Conservation (phyloP, 192 early-diverging fungal species). For the Podila minutissima region DNA sequence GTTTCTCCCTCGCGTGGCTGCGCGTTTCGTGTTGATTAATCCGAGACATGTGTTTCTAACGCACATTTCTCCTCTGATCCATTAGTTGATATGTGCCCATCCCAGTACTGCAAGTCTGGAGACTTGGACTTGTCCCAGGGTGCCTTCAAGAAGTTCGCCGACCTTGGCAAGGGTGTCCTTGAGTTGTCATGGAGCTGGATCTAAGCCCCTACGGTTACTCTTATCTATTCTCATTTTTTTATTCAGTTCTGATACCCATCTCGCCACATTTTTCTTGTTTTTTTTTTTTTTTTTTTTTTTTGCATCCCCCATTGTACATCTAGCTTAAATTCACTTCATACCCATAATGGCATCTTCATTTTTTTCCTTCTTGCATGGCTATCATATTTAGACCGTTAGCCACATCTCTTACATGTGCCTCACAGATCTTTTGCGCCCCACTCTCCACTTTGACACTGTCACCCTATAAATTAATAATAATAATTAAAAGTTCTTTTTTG, state of each 20-base stretch:
- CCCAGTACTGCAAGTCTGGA: slow-evolving; percentile 29
- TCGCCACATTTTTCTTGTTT: background rate
- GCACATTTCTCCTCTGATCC: background rate
- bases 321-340: background rate
- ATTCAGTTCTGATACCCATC: background rate
- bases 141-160: slow-evolving; percentile 49
- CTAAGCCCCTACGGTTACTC: slow-evolving; percentile 1
- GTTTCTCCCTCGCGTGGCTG: background rate
- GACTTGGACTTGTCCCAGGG: slow-evolving; percentile 45
- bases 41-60: background rate
- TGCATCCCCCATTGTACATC: background rate
- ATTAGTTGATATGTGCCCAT: slow-evolving; percentile 43
- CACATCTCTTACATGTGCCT: too few species aligned
- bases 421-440: too few species aligned
- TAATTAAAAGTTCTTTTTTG: too few species aligned
- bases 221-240: background rate
- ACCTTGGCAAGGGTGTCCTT: slow-evolving; percentile 21
- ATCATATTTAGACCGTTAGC: too few species aligned
- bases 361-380: too few species aligned
- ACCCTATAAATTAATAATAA: too few species aligned
- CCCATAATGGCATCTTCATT: background rate
- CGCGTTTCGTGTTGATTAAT: background rate
- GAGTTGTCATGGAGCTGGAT: slow-evolving; percentile 31
- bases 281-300: background rate
- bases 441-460: too few species aligned